phyloP scores from a whole-genome alignment of 179 eudicot species.

The Sideroxylon spinosum region DNA sequence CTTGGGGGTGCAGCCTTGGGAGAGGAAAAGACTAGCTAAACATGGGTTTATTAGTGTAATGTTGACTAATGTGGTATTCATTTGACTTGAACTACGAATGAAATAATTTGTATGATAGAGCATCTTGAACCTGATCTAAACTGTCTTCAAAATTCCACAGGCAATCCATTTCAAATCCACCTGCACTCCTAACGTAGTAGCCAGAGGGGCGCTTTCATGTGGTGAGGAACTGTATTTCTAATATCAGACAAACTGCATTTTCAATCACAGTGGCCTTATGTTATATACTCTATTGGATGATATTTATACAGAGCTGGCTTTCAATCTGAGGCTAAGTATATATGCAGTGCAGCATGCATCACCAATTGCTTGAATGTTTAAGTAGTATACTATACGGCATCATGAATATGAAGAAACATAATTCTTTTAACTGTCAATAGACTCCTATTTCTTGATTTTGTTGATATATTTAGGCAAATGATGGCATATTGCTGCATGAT shows the following conservation, averaged over 20 bases:
- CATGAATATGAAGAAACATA: neutral
- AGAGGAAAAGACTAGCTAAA: neutral
- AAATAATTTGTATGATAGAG: neutral
- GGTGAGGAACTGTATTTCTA: neutral
- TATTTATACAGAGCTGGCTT: neutral
- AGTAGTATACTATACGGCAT: neutral
- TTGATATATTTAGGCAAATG: neutral
- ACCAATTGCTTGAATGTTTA: constrained; percentile 1
- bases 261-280: neutral
- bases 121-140: neutral
- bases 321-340: constrained; percentile 1
- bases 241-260: neutral
- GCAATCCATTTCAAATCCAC: neutral
- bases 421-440: neutral
- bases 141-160: neutral
- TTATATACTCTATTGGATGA: neutral
- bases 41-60: neutral
- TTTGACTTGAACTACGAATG: neutral
- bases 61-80: neutral
- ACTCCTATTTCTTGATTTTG: neutral
- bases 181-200: neutral
- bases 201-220: neutral
- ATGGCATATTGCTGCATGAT: constrained; percentile 5
- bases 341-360: neutral
- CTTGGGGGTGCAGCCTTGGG: neutral